phyloP scores from a whole-genome alignment of 768 basidiomycete genomes.

The Kwoniella dejecticola region DNA sequence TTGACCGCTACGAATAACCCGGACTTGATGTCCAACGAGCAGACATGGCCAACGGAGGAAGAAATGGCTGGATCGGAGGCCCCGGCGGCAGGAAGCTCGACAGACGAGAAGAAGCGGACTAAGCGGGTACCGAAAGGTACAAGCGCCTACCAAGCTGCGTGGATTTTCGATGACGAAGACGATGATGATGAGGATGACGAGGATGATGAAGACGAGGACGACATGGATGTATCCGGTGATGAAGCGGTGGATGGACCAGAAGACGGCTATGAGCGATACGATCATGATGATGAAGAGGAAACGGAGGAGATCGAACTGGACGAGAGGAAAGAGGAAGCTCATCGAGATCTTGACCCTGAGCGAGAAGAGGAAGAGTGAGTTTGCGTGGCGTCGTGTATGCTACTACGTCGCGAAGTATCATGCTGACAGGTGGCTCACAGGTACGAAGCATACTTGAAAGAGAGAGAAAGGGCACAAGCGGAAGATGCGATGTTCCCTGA shows the following conservation, averaged over 20 bases:
- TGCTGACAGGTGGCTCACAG: constrained; percentile 21
- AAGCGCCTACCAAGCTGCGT: constrained; percentile 94
- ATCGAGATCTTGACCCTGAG: constrained; percentile 63
- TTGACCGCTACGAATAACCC: constrained; percentile 82
- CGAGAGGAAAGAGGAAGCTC: constrained; percentile 60
- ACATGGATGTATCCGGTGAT: constrained; percentile 45
- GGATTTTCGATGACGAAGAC: constrained; percentile 85
- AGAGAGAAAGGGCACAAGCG: constrained; percentile 60
- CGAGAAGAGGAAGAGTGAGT: constrained; percentile 85
- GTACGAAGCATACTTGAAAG: constrained; percentile 53
- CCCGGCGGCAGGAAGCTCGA: constrained; percentile 58
- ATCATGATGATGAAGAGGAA: constrained; percentile 52
- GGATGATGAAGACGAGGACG: constrained; percentile 60
- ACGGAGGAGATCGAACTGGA: constrained; percentile 63
- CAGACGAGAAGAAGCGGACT: constrained; percentile 75
- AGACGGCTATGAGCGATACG: constrained; percentile 37
- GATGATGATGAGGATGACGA: constrained; percentile 63
- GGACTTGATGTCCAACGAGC: constrained; percentile 88
- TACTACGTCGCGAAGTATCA: constrained; percentile 54
- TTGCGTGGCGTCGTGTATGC: background rate
- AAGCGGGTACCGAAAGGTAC: constrained; percentile 89
- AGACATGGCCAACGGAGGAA: constrained; percentile 98
- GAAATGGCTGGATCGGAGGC: constrained; percentile 69
- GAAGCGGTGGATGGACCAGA: constrained; percentile 46
- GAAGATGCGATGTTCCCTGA: constrained; percentile 90